Evolutionary conservation across 305 asterid genomes (phyloP).

Genomic region (Solanum hybrid): DNA sequence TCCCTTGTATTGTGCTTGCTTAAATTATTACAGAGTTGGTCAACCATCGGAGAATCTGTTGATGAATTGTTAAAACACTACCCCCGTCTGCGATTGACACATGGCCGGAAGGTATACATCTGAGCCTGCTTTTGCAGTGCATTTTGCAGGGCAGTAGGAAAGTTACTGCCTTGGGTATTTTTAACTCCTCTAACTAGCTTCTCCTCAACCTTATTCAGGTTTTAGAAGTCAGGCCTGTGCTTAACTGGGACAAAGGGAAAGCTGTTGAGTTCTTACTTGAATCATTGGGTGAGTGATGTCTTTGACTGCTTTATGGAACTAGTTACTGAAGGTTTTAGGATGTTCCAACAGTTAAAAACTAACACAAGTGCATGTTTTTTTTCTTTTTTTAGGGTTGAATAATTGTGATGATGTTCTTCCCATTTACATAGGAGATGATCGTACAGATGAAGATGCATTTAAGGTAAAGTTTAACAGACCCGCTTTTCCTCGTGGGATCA

Average conservation of each 20-base stretch:
- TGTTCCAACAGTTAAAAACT: neutral
- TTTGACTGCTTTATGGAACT: neutral
- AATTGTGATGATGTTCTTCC: slow-evolving; percentile 68
- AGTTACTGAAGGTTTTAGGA: neutral
- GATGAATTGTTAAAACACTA: slow-evolving; percentile 49
- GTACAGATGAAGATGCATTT: slow-evolving; percentile 95
- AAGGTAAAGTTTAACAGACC: slow-evolving; percentile 40
- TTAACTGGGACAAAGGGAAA: slow-evolving; percentile 94
- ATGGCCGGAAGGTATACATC: slow-evolving; percentile 81
- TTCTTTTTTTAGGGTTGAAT: slow-evolving; percentile 38
- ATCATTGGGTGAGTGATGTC: slow-evolving; percentile 68
- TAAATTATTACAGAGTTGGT: slow-evolving; percentile 57
- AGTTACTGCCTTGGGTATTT: neutral
- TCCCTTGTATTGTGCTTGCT: neutral
- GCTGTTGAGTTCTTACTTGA: slow-evolving; percentile 90
- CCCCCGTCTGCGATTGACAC: slow-evolving; percentile 83
- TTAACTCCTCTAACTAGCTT: neutral
- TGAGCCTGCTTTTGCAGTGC: neutral
- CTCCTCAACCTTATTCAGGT: slow-evolving; percentile 33
- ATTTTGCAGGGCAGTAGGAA: neutral
- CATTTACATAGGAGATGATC: slow-evolving; percentile 89
- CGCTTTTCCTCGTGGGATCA: neutral
- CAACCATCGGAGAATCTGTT: slow-evolving; percentile 45
- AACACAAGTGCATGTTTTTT: neutral
- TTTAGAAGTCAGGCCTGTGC: slow-evolving; percentile 88